Percentiles rank a stretch among this genome's conserved stretches.
phyloP scores from a whole-genome alignment of 1,284 basidiomycete species.

The Kwoniella shivajii region DNA sequence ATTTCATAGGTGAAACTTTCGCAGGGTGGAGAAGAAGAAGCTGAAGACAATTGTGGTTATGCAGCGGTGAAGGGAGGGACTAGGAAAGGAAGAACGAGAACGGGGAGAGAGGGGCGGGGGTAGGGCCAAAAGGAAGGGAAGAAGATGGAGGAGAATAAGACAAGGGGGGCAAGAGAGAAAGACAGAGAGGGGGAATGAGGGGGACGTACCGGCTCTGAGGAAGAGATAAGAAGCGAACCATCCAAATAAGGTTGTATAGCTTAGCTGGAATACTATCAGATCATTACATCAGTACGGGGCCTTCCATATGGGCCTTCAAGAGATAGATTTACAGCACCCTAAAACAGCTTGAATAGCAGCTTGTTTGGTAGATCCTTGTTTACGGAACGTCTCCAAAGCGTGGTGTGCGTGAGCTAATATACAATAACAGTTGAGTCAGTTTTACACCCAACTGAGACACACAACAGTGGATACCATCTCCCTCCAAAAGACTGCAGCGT shows the following conservation, averaged over 20 bases:
- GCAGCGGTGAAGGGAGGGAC: background rate
- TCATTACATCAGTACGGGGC: slow-evolving; percentile 4
- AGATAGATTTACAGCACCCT: slow-evolving; percentile 61
- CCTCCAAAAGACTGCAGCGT: no score
- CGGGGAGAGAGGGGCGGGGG: no score
- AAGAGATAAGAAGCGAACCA: slow-evolving; percentile 85
- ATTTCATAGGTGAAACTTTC: background rate
- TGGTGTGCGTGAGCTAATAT: slow-evolving; percentile 85
- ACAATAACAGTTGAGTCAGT: background rate
- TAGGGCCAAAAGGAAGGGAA: no score
- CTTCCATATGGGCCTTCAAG: background rate
- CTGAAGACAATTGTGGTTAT: background rate
- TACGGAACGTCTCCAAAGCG: slow-evolving; percentile 77
- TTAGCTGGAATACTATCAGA: slow-evolving; percentile 73
- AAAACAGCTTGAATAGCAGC: slow-evolving; percentile 68
- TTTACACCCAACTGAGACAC: background rate
- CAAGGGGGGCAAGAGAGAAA: background rate
- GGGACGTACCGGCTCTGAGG: slow-evolving; percentile 68
- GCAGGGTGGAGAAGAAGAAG: background rate
- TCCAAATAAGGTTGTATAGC: slow-evolving; percentile 89
- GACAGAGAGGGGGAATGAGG: background rate
- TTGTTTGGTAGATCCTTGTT: slow-evolving; percentile 63
- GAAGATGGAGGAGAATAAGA: no score
- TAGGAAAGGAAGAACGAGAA: no score
- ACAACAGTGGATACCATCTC: background rate